Evolutionary conservation across 2,329 filamentous ascomycete genomes (phyloP), one percentile per base, ranked within the genome.

Genomic region (Hypoxylon sp.): DNA sequence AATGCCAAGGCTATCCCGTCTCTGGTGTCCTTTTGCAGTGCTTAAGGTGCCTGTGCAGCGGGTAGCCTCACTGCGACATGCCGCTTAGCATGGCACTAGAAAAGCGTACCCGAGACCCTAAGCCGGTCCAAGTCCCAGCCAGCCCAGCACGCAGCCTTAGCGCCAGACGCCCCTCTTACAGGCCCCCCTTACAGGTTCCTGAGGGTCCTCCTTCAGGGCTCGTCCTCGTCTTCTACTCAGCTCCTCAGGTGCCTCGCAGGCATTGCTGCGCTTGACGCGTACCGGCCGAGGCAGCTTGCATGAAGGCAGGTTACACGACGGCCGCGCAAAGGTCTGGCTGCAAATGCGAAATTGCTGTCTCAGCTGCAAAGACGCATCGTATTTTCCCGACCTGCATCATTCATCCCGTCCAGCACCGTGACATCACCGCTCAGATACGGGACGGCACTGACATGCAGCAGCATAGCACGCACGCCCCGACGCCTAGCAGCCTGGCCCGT

Each of bases 121-220:
- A 4, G 26, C 26, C 6, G 26, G 11, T 11, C 26, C 31, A 31
- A 37, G 15, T 10, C 2, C 33, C 33, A 7, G 6, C 15, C 41
- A 52, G 24, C 46, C 49, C 52, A 37, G 42, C 52, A 50, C n/a
- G n/a, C 31, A n/a, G 23, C 31, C 31, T 35, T 35, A 35, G 31
- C n/a, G n/a, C n/a, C n/a, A n/a, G n/a, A n/a, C n/a, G n/a, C n/a
- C n/a, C n/a, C n/a, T n/a, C n/a, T n/a, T 15, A 35, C 31, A 35
- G 17, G 15, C 35, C 21, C 35, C 13, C 15, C 33, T 43, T 42
- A 18, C 40, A 29, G 33, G 35, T 60, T 55, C 48, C 20, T 60
- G 57, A 63, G 60, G 60, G 60, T 57, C 51, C 55, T 51, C 17
- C 40, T 52, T 52, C 42, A 52, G 31, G 50, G 50, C 42, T 55